A percentile compares a stretch with the other conserved stretches of the same genome.
Evolutionary conservation across 2,329 filamentous ascomycete species (phyloP).

Genomic region (Chaetomium sp.): DNA sequence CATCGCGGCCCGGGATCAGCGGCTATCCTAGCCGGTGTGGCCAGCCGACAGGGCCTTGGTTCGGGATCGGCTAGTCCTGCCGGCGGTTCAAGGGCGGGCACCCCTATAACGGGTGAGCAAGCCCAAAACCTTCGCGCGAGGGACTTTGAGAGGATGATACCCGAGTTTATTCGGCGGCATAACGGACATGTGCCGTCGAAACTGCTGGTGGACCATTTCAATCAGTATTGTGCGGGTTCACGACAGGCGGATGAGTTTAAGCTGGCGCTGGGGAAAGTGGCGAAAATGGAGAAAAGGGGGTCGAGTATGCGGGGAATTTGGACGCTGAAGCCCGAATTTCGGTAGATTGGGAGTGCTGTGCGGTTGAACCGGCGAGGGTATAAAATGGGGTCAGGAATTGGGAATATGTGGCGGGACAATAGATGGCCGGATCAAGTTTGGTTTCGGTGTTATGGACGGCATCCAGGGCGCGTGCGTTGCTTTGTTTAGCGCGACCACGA

Average conservation of each 20-base stretch:
- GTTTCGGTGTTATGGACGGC: no score
- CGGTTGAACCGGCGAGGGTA: no score
- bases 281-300: slow-evolving; percentile 57
- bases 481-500: no score
- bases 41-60: slow-evolving; percentile 48
- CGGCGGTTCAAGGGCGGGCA: slow-evolving; percentile 41
- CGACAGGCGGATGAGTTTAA: slow-evolving; percentile 74
- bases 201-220: slow-evolving; percentile 85
- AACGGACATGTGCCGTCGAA: slow-evolving; percentile 75
- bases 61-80: slow-evolving; percentile 29
- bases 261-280: slow-evolving; percentile 69
- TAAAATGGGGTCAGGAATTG: no score
- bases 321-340: slow-evolving; percentile 37
- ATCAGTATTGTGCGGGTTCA: slow-evolving; percentile 64
- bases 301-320: slow-evolving; percentile 49
- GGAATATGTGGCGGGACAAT: no score
- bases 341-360: not conserved
- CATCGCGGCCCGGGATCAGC: slow-evolving; percentile 47
- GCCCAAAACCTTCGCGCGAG: slow-evolving; percentile 40
- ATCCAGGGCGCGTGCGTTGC: no score
- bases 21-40: slow-evolving; percentile 50
- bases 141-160: slow-evolving; percentile 67
- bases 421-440: no score
- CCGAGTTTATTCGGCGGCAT: slow-evolving; percentile 69
- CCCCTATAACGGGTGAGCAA: slow-evolving; percentile 28